phyloP scores from a whole-genome alignment of 805 yeast species.

The Cyberlindnera nakhonratchasimensis region DNA sequence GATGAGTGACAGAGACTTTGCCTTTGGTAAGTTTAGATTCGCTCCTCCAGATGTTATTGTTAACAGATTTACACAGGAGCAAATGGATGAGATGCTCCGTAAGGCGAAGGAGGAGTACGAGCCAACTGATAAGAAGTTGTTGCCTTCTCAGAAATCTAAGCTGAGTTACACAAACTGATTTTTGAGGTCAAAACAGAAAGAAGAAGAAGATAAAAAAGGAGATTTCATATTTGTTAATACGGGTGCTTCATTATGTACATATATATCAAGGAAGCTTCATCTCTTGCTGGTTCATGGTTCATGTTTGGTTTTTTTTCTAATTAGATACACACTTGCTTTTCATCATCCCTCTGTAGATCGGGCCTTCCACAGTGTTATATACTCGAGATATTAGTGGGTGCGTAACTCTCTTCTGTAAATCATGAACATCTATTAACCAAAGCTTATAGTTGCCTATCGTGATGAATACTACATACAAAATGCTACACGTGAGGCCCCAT shows the following conservation, averaged over 20 bases:
- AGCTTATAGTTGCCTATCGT: too few relatives aligned
- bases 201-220: not conserved
- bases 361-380: too few relatives aligned
- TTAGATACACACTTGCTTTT: not conserved
- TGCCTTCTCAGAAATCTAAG: conserved; percentile 59
- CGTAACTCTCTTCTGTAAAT: too few relatives aligned
- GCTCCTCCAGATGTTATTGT: conserved; percentile 80
- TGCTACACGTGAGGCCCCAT: too few relatives aligned
- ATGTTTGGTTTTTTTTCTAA: not conserved
- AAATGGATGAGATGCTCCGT: conserved; percentile 51
- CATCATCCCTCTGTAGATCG: too few relatives aligned
- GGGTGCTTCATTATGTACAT: not conserved
- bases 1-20: conserved; percentile 89
- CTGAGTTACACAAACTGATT: conserved; percentile 26
- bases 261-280: not conserved
- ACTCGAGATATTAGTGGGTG: too few relatives aligned
- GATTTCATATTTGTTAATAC: too few relatives aligned
- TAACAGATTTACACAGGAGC: conserved; percentile 61
- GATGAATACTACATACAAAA: too few relatives aligned
- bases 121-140: conserved; percentile 37
- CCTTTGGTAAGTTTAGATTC: conserved; percentile 82
- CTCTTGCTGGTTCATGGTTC: not conserved
- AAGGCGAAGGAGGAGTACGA: conserved; percentile 48
- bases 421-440: too few relatives aligned
- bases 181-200: too few relatives aligned